These are phyloP conservation scores for Ogataea minuta DNA, from an alignment of 805 yeast genomes.

Conservation along the genomic window DNA sequence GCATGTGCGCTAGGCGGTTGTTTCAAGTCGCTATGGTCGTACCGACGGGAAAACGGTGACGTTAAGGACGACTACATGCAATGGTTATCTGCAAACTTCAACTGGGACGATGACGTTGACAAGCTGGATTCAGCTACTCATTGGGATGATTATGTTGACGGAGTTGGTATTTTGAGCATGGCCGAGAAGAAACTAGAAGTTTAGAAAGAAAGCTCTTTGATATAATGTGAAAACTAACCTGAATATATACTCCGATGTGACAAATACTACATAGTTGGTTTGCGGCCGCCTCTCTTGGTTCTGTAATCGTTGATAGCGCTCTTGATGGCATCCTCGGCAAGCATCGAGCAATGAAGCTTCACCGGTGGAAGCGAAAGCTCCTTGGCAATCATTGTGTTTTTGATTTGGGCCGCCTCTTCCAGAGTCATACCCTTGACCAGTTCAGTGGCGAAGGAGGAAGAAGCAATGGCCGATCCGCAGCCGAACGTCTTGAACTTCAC, in stretches of 20 bases:
- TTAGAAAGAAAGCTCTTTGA: conserved; percentile 1
- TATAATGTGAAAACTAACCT: not conserved
- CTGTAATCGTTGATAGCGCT: conserved; percentile 94
- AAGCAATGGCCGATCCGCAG: conserved; percentile 98
- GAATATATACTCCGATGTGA: not conserved
- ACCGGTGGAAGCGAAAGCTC: conserved; percentile 96
- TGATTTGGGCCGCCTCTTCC: conserved; percentile 90
- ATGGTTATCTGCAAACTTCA: conserved; percentile 46
- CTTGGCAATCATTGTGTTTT: conserved; percentile 91
- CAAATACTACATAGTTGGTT: conserved; percentile 46
- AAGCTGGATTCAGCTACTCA: conserved; percentile 37
- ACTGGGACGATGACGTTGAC: conserved; percentile 47
- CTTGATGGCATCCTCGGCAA: conserved; percentile 98
- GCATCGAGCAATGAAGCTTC: conserved; percentile 95
- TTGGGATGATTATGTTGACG: conserved; percentile 52
- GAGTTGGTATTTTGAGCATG: conserved; percentile 49
- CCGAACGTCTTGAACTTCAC: conserved; percentile 98
- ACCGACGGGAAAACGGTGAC: conserved; percentile 32
- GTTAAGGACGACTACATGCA: conserved; percentile 37
- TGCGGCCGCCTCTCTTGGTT: conserved; percentile 60
- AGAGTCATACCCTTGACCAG: conserved; percentile 91
- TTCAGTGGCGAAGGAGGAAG: conserved; percentile 92
- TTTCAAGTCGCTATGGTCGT: conserved; percentile 78
- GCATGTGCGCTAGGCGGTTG: conserved; percentile 95
- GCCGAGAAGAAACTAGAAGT: conserved; percentile 37